Conservation (phyloP, 345 rosid species). For the Angophora floribunda region DNA sequence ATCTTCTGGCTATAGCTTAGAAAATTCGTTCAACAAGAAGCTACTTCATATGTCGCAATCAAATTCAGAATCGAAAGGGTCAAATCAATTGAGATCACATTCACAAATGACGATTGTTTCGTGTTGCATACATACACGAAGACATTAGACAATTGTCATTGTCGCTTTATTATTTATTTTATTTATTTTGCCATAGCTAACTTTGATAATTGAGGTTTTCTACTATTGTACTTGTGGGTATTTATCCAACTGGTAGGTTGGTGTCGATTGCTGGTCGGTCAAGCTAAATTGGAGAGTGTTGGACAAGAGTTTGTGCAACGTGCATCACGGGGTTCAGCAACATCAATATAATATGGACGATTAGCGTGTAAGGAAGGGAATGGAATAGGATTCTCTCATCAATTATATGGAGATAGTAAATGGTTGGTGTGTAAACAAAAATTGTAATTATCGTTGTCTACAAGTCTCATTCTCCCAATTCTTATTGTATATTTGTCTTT, state of each 20-base stretch:
- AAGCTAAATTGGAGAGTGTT: background rate
- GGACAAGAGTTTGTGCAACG: background rate
- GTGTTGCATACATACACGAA: background rate
- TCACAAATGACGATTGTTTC: background rate
- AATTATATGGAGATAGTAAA: background rate
- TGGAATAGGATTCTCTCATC: background rate
- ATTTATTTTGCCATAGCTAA: background rate
- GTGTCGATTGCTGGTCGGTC: background rate
- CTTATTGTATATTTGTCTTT: background rate
- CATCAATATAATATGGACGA: background rate
- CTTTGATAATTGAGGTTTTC: background rate
- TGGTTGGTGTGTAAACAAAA: background rate
- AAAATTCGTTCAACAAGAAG: background rate
- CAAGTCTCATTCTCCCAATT: background rate
- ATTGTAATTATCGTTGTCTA: background rate
- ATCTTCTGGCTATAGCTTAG: too few species aligned
- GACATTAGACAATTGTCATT: background rate
- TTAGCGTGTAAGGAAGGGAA: background rate
- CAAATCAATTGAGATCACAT: background rate
- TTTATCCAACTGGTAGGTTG: background rate
- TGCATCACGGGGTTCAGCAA: background rate
- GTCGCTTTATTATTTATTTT: background rate
- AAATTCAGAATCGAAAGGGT: background rate
- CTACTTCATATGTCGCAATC: background rate
- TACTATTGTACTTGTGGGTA: background rate